Evolutionary conservation across 768 basidiomycete genomes (phyloP).

Genomic region (Lactarius vividus): DNA sequence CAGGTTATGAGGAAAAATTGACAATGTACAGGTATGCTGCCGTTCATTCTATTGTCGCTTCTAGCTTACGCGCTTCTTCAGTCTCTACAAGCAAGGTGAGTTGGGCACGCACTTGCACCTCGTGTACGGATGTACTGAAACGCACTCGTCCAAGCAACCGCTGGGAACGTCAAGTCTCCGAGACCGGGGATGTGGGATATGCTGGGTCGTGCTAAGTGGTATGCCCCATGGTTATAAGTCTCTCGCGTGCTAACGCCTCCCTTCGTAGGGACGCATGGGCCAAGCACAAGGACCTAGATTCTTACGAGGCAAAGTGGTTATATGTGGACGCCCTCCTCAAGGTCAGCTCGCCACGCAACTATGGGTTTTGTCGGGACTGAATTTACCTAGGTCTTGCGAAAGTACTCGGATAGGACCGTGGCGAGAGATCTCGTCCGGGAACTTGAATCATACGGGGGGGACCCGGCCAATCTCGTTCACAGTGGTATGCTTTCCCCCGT

Average conservation of each 20-base stretch:
- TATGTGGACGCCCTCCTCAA: slow-evolving; percentile 88
- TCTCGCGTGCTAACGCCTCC: slow-evolving; percentile 23
- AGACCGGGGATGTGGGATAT: slow-evolving; percentile 90
- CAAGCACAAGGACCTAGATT: slow-evolving; percentile 80
- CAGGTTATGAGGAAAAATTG: slow-evolving; percentile 92
- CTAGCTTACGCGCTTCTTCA: slow-evolving; percentile 32
- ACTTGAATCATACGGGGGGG: slow-evolving; percentile 71
- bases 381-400: slow-evolving; percentile 59
- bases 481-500: slow-evolving; percentile 49
- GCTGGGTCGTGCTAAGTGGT: slow-evolving; percentile 94
- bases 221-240: slow-evolving; percentile 28
- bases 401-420: slow-evolving; percentile 79
- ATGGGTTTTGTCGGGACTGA: neutral
- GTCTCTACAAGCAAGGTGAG: slow-evolving; percentile 91
- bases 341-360: slow-evolving; percentile 41
- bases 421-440: slow-evolving; percentile 75
- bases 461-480: slow-evolving; percentile 59
- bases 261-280: slow-evolving; percentile 86
- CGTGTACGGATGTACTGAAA: neutral
- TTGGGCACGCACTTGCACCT: neutral
- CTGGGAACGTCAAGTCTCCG: slow-evolving; percentile 76
- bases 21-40: slow-evolving; percentile 79
- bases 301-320: slow-evolving; percentile 79
- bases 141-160: slow-evolving; percentile 58
- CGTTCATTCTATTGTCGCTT: neutral